Conservation (phyloP, 2,329 filamentous ascomycete genomes). For the Sclerotiophoma versabilis region DNA sequence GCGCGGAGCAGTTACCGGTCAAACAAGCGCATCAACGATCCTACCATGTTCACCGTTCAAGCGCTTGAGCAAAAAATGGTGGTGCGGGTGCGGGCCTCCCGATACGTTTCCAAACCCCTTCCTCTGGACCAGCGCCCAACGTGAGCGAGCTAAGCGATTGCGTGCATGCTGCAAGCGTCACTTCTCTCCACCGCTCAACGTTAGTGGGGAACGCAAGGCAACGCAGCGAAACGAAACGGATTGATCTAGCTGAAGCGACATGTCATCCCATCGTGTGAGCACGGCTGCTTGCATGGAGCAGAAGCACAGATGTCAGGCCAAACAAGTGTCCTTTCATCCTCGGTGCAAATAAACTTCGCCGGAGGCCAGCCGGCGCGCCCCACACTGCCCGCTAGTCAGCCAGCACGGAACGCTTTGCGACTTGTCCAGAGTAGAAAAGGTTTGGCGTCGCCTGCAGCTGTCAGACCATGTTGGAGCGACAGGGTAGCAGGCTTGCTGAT, state of each 20-base stretch:
- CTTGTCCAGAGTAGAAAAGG: background rate
- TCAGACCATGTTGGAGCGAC: constrained; percentile 14
- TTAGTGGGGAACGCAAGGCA: constrained; percentile 1
- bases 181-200: constrained; percentile 1
- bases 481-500: background rate
- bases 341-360: constrained; percentile 20
- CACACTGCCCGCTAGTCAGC: constrained; percentile 9
- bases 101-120: constrained; percentile 3
- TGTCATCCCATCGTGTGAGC: constrained; percentile 9
- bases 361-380: constrained; percentile 5
- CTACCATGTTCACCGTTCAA: background rate
- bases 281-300: constrained; percentile 12
- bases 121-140: background rate
- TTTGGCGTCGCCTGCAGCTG: constrained; percentile 15
- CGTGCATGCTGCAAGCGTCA: constrained; percentile 13
- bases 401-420: constrained; percentile 4
- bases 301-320: background rate
- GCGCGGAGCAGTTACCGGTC: constrained; percentile 6
- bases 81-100: constrained; percentile 13
- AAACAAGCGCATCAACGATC: background rate
- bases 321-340: constrained; percentile 7
- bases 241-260: background rate
- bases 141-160: background rate
- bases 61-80: background rate
- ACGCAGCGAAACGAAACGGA: background rate